Evolutionary conservation across 306 rosid species (phyloP).

Genomic region (Malus domestica): DNA sequence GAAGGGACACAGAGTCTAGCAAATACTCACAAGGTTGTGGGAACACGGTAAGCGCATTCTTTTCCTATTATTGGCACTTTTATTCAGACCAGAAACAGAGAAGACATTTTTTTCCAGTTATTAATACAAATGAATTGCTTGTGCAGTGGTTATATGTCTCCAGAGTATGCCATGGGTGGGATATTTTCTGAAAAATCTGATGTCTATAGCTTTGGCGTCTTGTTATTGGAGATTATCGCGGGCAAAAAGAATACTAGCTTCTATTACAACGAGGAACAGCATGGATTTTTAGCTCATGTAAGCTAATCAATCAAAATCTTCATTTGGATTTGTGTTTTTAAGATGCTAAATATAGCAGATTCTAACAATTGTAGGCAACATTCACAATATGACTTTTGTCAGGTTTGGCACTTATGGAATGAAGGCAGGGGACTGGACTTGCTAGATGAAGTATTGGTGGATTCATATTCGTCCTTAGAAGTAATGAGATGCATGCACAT

Average conservation of each 20-base stretch:
- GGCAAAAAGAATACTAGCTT: conserved; percentile 5
- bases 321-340: no score
- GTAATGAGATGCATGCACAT: conserved; percentile 9
- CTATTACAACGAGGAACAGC: background rate
- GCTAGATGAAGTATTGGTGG: background rate
- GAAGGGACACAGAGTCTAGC: conserved; percentile 1
- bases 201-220: conserved; percentile 26
- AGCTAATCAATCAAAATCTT: background rate
- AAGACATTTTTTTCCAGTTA: background rate
- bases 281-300: conserved; percentile 22
- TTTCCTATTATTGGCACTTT: background rate
- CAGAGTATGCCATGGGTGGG: conserved; percentile 19
- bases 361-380: background rate
- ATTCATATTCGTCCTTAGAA: background rate
- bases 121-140: background rate
- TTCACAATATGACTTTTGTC: background rate
- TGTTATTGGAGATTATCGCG: conserved; percentile 17
- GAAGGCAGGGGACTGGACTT: conserved; percentile 3
- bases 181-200: conserved; percentile 18
- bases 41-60: conserved; percentile 18
- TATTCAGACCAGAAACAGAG: background rate
- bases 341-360: background rate
- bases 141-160: conserved; percentile 27
- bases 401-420: conserved; percentile 16
- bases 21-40: conserved; percentile 20